phyloP scores from a whole-genome alignment of 495 filamentous ascomycete genomes.

The Usnea hakonensis region DNA sequence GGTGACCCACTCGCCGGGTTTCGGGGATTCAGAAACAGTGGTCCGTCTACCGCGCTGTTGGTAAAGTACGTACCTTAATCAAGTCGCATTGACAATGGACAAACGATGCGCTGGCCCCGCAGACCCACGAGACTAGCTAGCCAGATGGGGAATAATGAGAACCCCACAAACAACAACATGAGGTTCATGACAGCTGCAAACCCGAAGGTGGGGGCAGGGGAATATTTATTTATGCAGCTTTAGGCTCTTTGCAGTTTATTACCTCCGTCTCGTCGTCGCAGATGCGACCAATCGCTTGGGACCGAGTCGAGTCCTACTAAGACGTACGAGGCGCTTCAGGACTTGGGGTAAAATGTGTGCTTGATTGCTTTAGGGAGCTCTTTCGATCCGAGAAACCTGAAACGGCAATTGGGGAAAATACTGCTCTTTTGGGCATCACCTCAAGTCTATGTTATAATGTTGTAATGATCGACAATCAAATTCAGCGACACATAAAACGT shows the following conservation, averaged over 20 bases:
- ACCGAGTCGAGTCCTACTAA: too few relatives aligned
- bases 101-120: background rate
- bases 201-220: background rate
- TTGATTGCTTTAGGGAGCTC: too few relatives aligned
- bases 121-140: background rate
- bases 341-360: too few relatives aligned
- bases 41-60: background rate
- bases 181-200: background rate
- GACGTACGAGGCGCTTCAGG: too few relatives aligned
- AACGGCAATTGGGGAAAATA: too few relatives aligned
- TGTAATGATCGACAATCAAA: too few relatives aligned
- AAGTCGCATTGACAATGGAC: background rate
- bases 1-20: background rate
- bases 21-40: background rate
- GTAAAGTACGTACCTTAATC: too few relatives aligned
- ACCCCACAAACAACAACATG: background rate
- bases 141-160: background rate
- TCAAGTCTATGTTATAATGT: too few relatives aligned
- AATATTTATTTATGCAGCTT: background rate
- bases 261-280: background rate
- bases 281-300: background rate
- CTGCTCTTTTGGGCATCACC: too few relatives aligned
- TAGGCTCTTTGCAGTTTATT: background rate
- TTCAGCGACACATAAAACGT: too few relatives aligned
- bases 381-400: too few relatives aligned